Percentiles rank a stretch among this genome's conserved stretches.
phyloP scores from a whole-genome alignment of 495 filamentous ascomycete species.

The Penicillium argentinense region DNA sequence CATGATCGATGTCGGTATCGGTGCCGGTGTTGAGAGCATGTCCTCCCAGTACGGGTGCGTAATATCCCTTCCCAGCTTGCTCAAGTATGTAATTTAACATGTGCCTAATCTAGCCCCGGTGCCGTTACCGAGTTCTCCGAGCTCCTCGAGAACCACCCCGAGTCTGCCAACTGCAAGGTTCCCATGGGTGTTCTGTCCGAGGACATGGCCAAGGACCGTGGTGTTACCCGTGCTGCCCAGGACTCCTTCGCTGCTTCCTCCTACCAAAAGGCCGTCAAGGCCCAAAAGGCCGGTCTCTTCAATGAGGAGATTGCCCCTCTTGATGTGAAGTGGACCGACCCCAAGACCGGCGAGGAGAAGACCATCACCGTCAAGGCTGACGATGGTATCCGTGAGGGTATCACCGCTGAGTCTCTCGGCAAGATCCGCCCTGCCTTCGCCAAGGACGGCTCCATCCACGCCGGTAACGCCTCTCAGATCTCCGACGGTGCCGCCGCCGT shows the following conservation, averaged over 20 bases:
- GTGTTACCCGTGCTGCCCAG: slow-evolving; percentile 69
- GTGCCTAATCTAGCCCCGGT: slow-evolving; percentile 57
- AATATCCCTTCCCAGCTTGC: too few relatives aligned
- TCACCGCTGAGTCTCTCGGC: slow-evolving; percentile 78
- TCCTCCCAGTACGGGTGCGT: slow-evolving; percentile 81
- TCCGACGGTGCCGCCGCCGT: slow-evolving; percentile 95
- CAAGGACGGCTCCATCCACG: slow-evolving; percentile 90
- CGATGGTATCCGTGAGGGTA: slow-evolving; percentile 82
- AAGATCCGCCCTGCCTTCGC: slow-evolving; percentile 93
- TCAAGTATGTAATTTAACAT: neutral
- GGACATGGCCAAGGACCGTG: slow-evolving; percentile 85
- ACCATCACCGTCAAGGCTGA: slow-evolving; percentile 81
- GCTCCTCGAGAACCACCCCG: slow-evolving; percentile 77
- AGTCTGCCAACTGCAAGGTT: slow-evolving; percentile 94
- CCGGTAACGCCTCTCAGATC: slow-evolving; percentile 93
- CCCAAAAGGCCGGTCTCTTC: slow-evolving; percentile 87
- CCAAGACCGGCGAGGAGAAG: slow-evolving; percentile 85
- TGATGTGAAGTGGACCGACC: slow-evolving; percentile 79
- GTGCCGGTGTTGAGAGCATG: slow-evolving; percentile 98
- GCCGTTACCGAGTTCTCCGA: slow-evolving; percentile 95
- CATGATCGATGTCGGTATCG: slow-evolving; percentile 95
- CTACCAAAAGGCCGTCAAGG: slow-evolving; percentile 84
- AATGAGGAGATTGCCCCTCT: slow-evolving; percentile 89
- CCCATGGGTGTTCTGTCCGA: slow-evolving; percentile 96
- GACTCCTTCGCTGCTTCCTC: slow-evolving; percentile 87